Evolutionary conservation across 352 stramenopile species (phyloP).

Genomic region (Peronospora farinosa): DNA sequence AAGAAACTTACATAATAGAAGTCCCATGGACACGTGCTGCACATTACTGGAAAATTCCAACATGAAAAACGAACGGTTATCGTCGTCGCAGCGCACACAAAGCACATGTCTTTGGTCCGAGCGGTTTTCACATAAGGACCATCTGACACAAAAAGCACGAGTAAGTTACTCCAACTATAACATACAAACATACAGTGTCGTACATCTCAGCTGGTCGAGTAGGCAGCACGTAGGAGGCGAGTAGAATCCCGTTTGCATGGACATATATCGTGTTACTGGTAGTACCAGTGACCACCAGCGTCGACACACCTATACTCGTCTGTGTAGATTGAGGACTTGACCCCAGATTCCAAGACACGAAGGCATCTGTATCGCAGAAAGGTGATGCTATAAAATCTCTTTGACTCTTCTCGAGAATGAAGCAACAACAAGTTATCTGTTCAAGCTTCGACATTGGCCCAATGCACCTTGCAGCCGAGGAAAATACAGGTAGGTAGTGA

Average conservation of each 20-base stretch:
- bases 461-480: background rate
- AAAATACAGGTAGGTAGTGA: slow-evolving; percentile 16
- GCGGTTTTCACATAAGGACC: slow-evolving; percentile 21
- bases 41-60: slow-evolving; percentile 35
- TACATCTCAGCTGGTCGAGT: slow-evolving; percentile 42
- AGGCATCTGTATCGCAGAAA: background rate
- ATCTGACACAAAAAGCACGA: slow-evolving; percentile 12
- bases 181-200: slow-evolving; percentile 5
- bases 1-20: slow-evolving; percentile 39
- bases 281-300: slow-evolving; percentile 41
- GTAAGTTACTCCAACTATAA: slow-evolving; percentile 1
- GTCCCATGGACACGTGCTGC: slow-evolving; percentile 28
- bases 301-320: slow-evolving; percentile 16
- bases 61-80: slow-evolving; percentile 44
- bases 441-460: slow-evolving; percentile 4
- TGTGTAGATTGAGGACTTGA: background rate
- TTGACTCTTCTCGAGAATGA: slow-evolving; percentile 21
- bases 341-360: slow-evolving; percentile 7
- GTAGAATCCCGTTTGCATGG: slow-evolving; percentile 35
- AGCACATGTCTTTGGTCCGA: slow-evolving; percentile 25
- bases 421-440: slow-evolving; percentile 28
- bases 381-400: slow-evolving; percentile 14
- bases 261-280: slow-evolving; percentile 42
- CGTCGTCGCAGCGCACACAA: slow-evolving; percentile 40
- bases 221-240: slow-evolving; percentile 43